Evolutionary conservation across 352 stramenopile species (phyloP), one percentile per base, ranked within the genome.

Genomic region (Phytopythium montanum): DNA sequence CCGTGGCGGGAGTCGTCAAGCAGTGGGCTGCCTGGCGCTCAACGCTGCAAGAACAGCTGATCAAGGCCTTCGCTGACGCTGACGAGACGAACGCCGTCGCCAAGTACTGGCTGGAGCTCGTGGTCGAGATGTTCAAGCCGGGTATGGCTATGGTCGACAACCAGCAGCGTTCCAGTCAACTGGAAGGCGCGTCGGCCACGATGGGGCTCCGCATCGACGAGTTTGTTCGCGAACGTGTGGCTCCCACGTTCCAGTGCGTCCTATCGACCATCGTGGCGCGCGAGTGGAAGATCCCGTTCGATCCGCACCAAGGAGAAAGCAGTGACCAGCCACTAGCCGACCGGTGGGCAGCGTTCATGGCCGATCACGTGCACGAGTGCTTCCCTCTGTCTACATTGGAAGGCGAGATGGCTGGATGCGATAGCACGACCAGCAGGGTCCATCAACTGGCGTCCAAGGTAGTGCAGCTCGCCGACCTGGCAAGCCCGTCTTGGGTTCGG

Each of bases 211-310:
- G 9, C n/a, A 33, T 56, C 25, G 33, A 10, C 9, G 33, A n/a
- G n/a, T 46, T 56, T 23, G 21, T 46, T 0, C 9, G 16, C 13
- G 28, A 41, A 3, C 12, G 16, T 33, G 33, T 48, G 13, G 25
- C 12, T 1, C 2, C 4, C 1, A 6, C 33, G 14, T 39, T 56
- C 12, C 4, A 31, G 2, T 13, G 1, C 5, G n/a, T 56, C 21
- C 12, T 56, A 8, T 46, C 33, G 12, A 45, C 12, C 21, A 19
- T 56, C 25, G 36, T 56, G 13, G 25, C 51, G 23, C 51, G 36
- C n/a, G 51, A 56, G 31, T 56, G 51, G 51, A 56, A 56, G 31
- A 42, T 56, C 25, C 21, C 33, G 10, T 56, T 56, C 25, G 33
- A 23, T 1, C 51, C 51, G 1, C 3, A 31, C 8, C 28, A 16